Conservation (phyloP, 805 yeast species). For the Saturnispora saitoi region DNA sequence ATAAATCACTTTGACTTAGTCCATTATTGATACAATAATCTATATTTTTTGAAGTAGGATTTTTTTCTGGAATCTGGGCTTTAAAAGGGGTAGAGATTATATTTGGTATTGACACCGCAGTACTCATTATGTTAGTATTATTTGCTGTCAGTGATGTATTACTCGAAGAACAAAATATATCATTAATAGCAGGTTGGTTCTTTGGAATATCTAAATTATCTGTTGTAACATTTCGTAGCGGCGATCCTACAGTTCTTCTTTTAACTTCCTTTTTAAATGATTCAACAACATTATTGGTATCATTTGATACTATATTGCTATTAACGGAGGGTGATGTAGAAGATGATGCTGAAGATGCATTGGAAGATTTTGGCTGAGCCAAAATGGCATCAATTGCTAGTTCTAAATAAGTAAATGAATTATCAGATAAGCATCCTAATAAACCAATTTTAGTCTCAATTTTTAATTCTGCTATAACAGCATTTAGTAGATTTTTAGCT, state of each 20-base stretch:
- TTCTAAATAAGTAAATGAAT: conserved; percentile 49
- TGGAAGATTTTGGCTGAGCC: conserved; percentile 35
- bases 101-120: background rate
- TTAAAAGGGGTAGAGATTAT: background rate
- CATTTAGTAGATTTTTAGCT: conserved; percentile 47
- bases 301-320: background rate
- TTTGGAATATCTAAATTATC: background rate
- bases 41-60: background rate
- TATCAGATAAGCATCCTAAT: conserved; percentile 54
- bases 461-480: conserved; percentile 42
- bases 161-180: conserved; percentile 22
- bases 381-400: conserved; percentile 52
- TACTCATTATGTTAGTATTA: background rate
- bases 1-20: conserved; percentile 11
- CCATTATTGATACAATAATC: background rate
- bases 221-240: conserved; percentile 15
- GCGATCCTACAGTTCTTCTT: conserved; percentile 18
- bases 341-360: background rate
- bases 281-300: conserved; percentile 7
- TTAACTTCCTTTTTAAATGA: conserved; percentile 16
- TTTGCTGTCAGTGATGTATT: background rate
- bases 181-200: conserved; percentile 23
- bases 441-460: conserved; percentile 43
- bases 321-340: background rate
- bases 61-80: background rate